These are phyloP conservation scores for Asterochloris erici DNA, from an alignment of 139 green algal genomes.

Conservation along the genomic window DNA sequence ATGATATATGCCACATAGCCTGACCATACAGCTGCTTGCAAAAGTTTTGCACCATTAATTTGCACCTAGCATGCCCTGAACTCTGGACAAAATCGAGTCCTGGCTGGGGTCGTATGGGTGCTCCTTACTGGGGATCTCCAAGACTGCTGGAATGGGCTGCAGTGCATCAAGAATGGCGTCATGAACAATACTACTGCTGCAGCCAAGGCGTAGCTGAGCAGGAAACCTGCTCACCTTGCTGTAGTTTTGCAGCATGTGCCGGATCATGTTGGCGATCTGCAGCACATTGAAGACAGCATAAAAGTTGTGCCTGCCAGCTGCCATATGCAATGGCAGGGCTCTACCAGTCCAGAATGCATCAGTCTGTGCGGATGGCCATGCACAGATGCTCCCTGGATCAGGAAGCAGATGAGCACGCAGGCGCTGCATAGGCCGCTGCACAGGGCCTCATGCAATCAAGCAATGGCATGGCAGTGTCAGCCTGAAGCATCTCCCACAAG, in stretches of 20 bases:
- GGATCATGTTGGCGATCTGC: constrained; percentile 81
- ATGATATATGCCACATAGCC: no score
- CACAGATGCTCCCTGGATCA: not conserved
- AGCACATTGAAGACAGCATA: not conserved
- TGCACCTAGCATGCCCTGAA: constrained; percentile 88
- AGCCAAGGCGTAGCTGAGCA: not conserved
- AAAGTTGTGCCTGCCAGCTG: no score
- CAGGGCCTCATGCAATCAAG: not conserved
- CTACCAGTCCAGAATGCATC: not conserved
- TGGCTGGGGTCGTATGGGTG: constrained; percentile 92
- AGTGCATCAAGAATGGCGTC: not conserved
- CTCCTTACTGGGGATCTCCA: constrained; percentile 96
- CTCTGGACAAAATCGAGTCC: constrained; percentile 87
- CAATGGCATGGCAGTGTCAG: no score
- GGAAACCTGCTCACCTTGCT: constrained; percentile 50
- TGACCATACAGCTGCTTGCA: no score
- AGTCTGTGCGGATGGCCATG: not conserved
- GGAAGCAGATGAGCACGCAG: not conserved
- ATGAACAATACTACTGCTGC: not conserved
- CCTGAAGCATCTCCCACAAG: no score
- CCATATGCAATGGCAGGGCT: no score
- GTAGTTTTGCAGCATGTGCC: constrained; percentile 78
- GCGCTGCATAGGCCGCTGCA: not conserved
- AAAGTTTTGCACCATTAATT: not conserved
- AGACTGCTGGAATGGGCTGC: constrained; percentile 84